A percentile compares a stretch with the other conserved stretches of the same genome.
phyloP scores from a whole-genome alignment of 2,329 filamentous ascomycete genomes.

The Ploettnerulaceae sp. region DNA sequence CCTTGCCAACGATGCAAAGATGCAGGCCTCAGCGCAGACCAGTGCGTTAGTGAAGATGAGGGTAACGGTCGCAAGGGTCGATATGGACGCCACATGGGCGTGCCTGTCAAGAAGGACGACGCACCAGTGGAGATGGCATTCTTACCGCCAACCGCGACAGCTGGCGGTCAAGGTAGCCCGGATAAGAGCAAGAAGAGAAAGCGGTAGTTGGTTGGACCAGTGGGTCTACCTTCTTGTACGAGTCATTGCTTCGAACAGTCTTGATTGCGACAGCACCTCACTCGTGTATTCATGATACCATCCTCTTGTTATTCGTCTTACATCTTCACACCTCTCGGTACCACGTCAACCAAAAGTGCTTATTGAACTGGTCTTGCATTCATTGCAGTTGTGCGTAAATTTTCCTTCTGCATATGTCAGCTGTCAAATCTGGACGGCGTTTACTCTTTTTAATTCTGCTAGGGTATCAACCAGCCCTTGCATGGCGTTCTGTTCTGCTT shows the following conservation, averaged over 20 bases:
- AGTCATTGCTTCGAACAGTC: conserved; percentile 11
- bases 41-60: conserved; percentile 96
- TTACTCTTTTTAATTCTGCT: not conserved
- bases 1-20: conserved; percentile 95
- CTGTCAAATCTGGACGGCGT: conserved; percentile 2
- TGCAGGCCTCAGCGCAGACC: conserved; percentile 86
- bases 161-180: conserved; percentile 31
- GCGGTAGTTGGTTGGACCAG: conserved; percentile 39
- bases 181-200: conserved; percentile 69
- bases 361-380: not conserved
- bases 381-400: not conserved
- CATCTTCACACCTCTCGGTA: conserved; percentile 23
- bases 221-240: conserved; percentile 2
- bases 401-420: conserved; percentile 6
- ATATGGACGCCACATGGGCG: conserved; percentile 70
- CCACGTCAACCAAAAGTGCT: conserved; percentile 14
- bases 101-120: conserved; percentile 57
- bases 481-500: conserved; percentile 2
- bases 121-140: conserved; percentile 33
- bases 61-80: conserved; percentile 94
- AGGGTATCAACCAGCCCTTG: not conserved
- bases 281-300: conserved; percentile 20
- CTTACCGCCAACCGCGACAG: conserved; percentile 22
- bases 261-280: conserved; percentile 7
- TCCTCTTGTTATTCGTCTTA: conserved; percentile 14